A percentile compares a stretch with the other conserved stretches of the same genome.
These are phyloP conservation scores for Rhynchospora breviuscula DNA, from an alignment of 176 grass and related monocot species.

Conservation along the genomic window DNA sequence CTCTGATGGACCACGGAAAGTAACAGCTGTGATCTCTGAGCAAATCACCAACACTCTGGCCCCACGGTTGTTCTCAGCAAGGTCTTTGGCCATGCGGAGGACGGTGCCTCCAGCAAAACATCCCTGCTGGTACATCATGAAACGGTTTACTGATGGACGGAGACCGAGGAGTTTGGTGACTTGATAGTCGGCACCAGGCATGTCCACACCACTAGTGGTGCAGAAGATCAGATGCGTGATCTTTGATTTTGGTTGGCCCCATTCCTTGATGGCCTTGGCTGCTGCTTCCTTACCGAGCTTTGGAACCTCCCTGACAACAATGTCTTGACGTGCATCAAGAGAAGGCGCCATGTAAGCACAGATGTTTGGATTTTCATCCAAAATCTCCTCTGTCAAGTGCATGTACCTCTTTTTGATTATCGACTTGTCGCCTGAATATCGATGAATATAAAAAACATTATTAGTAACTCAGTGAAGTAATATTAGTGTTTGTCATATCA, in stretches of 20 bases:
- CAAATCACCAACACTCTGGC: conserved; percentile 26
- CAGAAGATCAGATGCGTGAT: conserved; percentile 27
- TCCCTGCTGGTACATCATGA: conserved; percentile 25
- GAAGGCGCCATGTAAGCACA: conserved; percentile 28
- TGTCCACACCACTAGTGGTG: conserved; percentile 23
- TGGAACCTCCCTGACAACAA: conserved; percentile 20
- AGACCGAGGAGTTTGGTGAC: conserved; percentile 23
- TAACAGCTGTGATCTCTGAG: conserved; percentile 20
- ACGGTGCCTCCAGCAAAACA: conserved; percentile 21
- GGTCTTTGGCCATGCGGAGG: conserved; percentile 24
- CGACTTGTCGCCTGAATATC: conserved; percentile 17
- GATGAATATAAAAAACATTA: background rate
- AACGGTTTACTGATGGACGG: conserved; percentile 15
- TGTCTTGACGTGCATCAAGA: conserved; percentile 24
- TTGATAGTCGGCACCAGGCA: conserved; percentile 24
- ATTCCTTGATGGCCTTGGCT: conserved; percentile 15
- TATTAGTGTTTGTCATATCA: background rate
- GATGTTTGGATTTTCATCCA: conserved; percentile 19
- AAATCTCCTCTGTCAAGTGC: conserved; percentile 15
- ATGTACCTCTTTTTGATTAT: conserved; percentile 27
- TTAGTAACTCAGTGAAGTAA: background rate
- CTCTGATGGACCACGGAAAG: conserved; percentile 13
- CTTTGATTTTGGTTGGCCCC: conserved; percentile 23
- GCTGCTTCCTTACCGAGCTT: conserved; percentile 12
- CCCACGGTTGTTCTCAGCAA: conserved; percentile 18